Percentiles rank a stretch among this genome's conserved stretches.
phyloP scores from a whole-genome alignment of 192 early-diverging fungal genomes.

The Obelidium mucronatum region DNA sequence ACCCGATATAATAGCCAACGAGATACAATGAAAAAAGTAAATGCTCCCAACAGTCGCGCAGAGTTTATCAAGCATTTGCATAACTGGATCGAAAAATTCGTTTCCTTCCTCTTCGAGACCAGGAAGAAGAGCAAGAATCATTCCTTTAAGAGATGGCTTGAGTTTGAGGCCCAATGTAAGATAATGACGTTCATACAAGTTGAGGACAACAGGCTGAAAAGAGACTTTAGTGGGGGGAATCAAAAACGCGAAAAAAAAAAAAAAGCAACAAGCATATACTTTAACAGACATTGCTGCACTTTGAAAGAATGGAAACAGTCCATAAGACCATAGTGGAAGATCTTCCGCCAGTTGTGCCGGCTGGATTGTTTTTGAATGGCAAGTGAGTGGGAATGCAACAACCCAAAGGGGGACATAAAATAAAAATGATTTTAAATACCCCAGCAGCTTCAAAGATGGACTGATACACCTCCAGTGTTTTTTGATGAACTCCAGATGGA shows the following conservation, averaged over 20 bases:
- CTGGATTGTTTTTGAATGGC: slow-evolving; percentile 41
- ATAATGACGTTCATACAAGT: slow-evolving; percentile 77
- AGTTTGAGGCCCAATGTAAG: slow-evolving; percentile 75
- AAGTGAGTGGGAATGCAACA: not conserved
- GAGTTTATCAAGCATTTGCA: slow-evolving; percentile 70
- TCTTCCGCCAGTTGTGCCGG: slow-evolving; percentile 79
- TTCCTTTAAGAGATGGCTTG: slow-evolving; percentile 77
- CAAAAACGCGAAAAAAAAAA: too few relatives aligned
- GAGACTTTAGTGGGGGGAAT: not conserved
- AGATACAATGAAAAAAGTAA: slow-evolving; percentile 85
- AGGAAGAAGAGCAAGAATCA: slow-evolving; percentile 82
- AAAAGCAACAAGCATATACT: too few relatives aligned
- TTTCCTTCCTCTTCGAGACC: slow-evolving; percentile 89
- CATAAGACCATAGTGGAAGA: slow-evolving; percentile 84
- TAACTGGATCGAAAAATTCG: slow-evolving; percentile 81
- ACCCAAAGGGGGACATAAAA: too few relatives aligned
- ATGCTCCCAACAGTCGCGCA: slow-evolving; percentile 70
- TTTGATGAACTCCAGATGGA: slow-evolving; percentile 95
- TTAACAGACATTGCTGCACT: slow-evolving; percentile 83
- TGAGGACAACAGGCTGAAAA: slow-evolving; percentile 76
- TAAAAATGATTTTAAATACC: slow-evolving; percentile 48
- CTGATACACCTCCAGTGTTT: slow-evolving; percentile 86
- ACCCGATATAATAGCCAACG: slow-evolving; percentile 79
- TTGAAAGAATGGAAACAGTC: slow-evolving; percentile 91
- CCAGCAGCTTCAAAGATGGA: slow-evolving; percentile 69